Base-by-base conservation (phyloP, 176 grass and related monocot genomes). In the Triticum monococcum region DNA sequence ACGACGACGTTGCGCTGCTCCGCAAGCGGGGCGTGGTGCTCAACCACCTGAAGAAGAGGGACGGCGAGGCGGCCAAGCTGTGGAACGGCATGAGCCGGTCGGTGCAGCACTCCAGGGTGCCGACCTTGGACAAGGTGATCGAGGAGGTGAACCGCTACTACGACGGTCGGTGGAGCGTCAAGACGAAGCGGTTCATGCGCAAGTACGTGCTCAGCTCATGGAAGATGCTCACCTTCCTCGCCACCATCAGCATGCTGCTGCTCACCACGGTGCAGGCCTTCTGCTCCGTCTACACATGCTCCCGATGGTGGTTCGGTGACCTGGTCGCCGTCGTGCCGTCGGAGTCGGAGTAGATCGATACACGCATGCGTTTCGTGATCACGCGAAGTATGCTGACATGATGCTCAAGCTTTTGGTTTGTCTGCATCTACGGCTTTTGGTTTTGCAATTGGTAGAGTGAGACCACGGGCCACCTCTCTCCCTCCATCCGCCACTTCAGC, bases 21-120 rank as follows among this genome's bases (percentile, higher is more conserved):
- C 78, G 95, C 38, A 57, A 45, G 43, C 43, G 43, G 43, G 10
- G 11, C 43, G 43, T 45, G 3, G 43, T 45, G 43, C 43, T 45
- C 48, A 97, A 97, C 69, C 95, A 79, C 64, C 84, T 97, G 43
- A 45, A 45, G 92, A 97, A 97, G 89, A 95, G 87, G 43, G 95
- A 97, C 74, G 63, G 74, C 20, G 87, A 91, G 41, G 95, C 25
- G 13, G 87, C 91, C 4, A 91, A 79, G 57, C 66, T 93, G 16
- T 95, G 90, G 95, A 97, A 97, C 64, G 84, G 92, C 46, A 97
- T 97, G 92, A 87, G 80, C 80, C 72, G 90, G 56, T 97, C 89
- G 8, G 88, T 95, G 38, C 79, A 92, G 75, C 70, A 95, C 66
- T 95, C 87, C 24, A 93, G 66, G 87, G 95, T 97, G 65, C 60